A percentile compares a stretch with the other conserved stretches of the same genome.
Conservation (phyloP, 1,284 basidiomycete genomes). For the Rhizopogon hawkerae region DNA sequence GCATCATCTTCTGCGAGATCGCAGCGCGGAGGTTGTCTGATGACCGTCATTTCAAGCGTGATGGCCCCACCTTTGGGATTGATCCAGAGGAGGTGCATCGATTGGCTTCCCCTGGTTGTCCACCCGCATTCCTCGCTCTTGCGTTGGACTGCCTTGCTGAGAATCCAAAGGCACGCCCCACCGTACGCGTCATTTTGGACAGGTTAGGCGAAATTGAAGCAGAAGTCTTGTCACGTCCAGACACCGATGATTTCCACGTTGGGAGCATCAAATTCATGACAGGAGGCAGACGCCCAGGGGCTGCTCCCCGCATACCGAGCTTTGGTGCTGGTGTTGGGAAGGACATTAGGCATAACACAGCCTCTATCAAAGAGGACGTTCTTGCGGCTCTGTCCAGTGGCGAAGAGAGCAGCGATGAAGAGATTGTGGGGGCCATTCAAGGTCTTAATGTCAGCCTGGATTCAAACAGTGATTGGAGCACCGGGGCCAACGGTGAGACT, state of each 20-base stretch:
- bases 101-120: constrained; percentile 71
- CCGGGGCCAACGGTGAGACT: constrained; percentile 31
- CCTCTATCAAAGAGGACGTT: constrained; percentile 18
- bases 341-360: constrained; percentile 34
- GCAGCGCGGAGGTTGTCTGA: constrained; percentile 79
- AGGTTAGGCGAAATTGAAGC: constrained; percentile 73
- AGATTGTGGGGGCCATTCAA: constrained; percentile 60
- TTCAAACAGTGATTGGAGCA: constrained; percentile 43
- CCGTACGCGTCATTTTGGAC: constrained; percentile 68
- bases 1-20: constrained; percentile 93
- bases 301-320: constrained; percentile 72
- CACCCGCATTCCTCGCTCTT: constrained; percentile 68
- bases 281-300: constrained; percentile 46
- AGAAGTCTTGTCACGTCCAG: constrained; percentile 65
- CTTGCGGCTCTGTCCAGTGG: constrained; percentile 30
- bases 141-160: constrained; percentile 71
- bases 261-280: constrained; percentile 80
- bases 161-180: constrained; percentile 67
- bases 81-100: constrained; percentile 68
- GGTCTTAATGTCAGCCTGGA: constrained; percentile 42
- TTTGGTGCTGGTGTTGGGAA: constrained; percentile 71
- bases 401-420: constrained; percentile 53
- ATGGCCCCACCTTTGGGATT: constrained; percentile 71
- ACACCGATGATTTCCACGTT: constrained; percentile 66
- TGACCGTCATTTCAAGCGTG: constrained; percentile 70